Conservation (phyloP, 805 yeast species). For the Spathaspora passalidarum region DNA sequence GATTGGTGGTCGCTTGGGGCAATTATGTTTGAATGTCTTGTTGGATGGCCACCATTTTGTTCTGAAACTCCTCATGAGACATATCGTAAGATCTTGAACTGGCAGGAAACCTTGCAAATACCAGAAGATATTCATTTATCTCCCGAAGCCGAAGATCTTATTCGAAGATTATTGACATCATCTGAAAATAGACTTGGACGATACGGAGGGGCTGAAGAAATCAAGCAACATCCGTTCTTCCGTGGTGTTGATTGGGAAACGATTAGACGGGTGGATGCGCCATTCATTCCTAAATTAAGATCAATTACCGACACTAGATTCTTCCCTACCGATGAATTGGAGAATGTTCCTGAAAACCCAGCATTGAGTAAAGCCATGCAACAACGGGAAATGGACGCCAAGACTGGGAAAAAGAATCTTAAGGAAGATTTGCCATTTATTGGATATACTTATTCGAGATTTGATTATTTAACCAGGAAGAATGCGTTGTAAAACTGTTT, state of each 20-base stretch:
- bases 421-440: slow-evolving; percentile 94
- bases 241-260: slow-evolving; percentile 95
- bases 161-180: slow-evolving; percentile 69
- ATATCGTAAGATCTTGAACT: slow-evolving; percentile 83
- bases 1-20: slow-evolving; percentile 99
- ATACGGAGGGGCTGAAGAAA: slow-evolving; percentile 88
- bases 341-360: slow-evolving; percentile 90
- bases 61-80: slow-evolving; percentile 94
- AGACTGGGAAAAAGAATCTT: slow-evolving; percentile 42
- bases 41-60: slow-evolving; percentile 98
- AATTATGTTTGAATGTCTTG: slow-evolving; percentile 92
- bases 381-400: slow-evolving; percentile 54
- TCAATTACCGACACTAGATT: slow-evolving; percentile 94
- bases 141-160: slow-evolving; percentile 85
- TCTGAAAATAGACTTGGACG: slow-evolving; percentile 82
- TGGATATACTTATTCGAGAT: slow-evolving; percentile 94
- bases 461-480: slow-evolving; percentile 84
- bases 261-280: slow-evolving; percentile 85
- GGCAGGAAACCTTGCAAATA: slow-evolving; percentile 83
- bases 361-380: slow-evolving; percentile 52
- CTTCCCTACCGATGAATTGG: slow-evolving; percentile 97
- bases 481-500: slow-evolving; percentile 44
- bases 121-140: slow-evolving; percentile 91
- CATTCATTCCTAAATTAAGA: slow-evolving; percentile 87
- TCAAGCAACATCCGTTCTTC: slow-evolving; percentile 88